Conservation (phyloP, 139 green algal species). For the Chlamydomonas schloesseri region DNA sequence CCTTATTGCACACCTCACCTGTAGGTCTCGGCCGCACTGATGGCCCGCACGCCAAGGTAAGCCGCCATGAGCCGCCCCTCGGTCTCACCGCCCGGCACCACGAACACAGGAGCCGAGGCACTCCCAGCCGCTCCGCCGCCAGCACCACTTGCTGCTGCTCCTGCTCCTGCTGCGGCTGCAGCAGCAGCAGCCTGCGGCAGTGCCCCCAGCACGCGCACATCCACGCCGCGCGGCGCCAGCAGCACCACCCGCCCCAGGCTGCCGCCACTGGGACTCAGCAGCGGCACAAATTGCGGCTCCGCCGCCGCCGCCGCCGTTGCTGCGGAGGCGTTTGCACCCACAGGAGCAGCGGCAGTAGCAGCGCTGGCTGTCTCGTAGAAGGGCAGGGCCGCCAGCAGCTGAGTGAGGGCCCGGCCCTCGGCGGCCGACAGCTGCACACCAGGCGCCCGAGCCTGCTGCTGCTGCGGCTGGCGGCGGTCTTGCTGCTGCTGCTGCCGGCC, state of each 20-base stretch:
- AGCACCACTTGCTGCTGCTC: no score
- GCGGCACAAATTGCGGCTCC: background rate
- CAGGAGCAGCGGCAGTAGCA: background rate
- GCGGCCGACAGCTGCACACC: background rate
- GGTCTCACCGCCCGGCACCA: slow-evolving; percentile 8
- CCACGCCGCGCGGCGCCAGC: slow-evolving; percentile 32
- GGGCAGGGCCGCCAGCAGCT: slow-evolving; percentile 36
- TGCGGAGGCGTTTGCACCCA: background rate
- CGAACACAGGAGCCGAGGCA: background rate
- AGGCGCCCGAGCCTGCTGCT: background rate
- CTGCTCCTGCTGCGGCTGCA: no score
- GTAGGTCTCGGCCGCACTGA: slow-evolving; percentile 54
- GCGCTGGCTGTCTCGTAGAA: slow-evolving; percentile 41
- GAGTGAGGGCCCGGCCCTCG: background rate
- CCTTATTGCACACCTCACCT: no score
- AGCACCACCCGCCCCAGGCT: slow-evolving; percentile 11
- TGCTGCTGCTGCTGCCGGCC: slow-evolving; percentile 13
- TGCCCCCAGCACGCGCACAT: slow-evolving; percentile 19
- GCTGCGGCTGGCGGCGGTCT: background rate
- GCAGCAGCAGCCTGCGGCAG: background rate
- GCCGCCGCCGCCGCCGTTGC: background rate
- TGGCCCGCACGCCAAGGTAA: slow-evolving; percentile 49
- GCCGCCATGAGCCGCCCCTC: slow-evolving; percentile 31
- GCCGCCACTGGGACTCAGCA: background rate
- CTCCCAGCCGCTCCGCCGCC: no score